phyloP scores from a whole-genome alignment of 495 filamentous ascomycete species.

The Aspergillus bridgeri region DNA sequence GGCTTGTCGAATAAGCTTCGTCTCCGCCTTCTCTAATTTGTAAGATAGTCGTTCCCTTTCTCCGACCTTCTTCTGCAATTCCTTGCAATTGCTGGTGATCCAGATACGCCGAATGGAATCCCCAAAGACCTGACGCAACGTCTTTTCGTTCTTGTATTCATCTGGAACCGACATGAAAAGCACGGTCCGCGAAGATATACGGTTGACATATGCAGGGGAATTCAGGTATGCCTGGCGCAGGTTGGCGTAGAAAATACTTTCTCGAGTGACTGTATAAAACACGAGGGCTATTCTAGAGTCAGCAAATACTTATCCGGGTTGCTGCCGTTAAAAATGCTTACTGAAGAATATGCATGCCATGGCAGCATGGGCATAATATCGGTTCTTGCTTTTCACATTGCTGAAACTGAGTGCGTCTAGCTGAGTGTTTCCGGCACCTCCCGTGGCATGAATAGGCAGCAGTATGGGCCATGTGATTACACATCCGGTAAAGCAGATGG shows the following conservation, averaged over 20 bases:
- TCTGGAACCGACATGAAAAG: conserved; percentile 66
- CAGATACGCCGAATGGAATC: conserved; percentile 58
- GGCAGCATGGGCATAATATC: conserved; percentile 61
- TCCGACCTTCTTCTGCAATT: conserved; percentile 54
- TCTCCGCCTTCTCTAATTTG: conserved; percentile 64
- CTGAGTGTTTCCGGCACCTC: conserved; percentile 54
- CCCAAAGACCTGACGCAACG: conserved; percentile 57
- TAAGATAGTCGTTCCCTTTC: conserved; percentile 57
- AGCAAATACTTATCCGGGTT: conserved; percentile 8
- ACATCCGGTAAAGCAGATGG: conserved; percentile 70
- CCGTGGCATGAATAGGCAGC: conserved; percentile 76
- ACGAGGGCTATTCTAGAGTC: conserved; percentile 48
- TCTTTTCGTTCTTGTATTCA: conserved; percentile 53
- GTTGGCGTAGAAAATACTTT: conserved; percentile 66
- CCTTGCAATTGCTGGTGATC: conserved; percentile 56
- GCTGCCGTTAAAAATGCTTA: conserved; percentile 25
- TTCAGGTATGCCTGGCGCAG: conserved; percentile 68
- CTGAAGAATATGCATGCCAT: conserved; percentile 54
- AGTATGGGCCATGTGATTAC: conserved; percentile 77
- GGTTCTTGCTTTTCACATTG: conserved; percentile 51
- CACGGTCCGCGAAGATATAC: conserved; percentile 66
- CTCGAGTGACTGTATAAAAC: conserved; percentile 61
- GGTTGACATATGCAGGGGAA: conserved; percentile 61
- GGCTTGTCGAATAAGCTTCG: conserved; percentile 57
- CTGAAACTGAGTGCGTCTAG: conserved; percentile 65